A percentile compares a stretch with the other conserved stretches of the same genome.
Evolutionary conservation across 2,329 filamentous ascomycete species (phyloP).

Genomic region (Talaromyces amestolkiae): DNA sequence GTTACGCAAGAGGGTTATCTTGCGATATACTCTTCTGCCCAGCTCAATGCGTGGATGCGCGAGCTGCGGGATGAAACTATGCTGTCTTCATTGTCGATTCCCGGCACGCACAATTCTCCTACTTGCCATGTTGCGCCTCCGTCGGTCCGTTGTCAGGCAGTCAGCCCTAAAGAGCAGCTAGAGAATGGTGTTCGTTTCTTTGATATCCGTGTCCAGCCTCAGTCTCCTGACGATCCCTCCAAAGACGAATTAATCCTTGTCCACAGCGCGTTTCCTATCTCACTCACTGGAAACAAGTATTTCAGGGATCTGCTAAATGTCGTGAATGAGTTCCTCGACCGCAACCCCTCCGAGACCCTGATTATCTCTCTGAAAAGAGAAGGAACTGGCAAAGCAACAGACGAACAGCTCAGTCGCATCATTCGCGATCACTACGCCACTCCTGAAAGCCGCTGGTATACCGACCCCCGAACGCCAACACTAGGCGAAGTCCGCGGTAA

Average conservation of each 20-base stretch:
- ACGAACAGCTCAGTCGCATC: constrained; percentile 73
- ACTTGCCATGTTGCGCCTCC: constrained; percentile 81
- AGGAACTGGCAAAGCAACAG: constrained; percentile 75
- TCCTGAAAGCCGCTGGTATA: constrained; percentile 68
- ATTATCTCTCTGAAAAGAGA: constrained; percentile 90
- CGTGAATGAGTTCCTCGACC: constrained; percentile 71
- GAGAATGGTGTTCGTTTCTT: constrained; percentile 91
- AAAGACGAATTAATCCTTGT: constrained; percentile 75
- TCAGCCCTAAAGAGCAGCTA: constrained; percentile 72
- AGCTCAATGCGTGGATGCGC: constrained; percentile 76
- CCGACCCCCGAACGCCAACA: constrained; percentile 69
- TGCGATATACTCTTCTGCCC: constrained; percentile 67
- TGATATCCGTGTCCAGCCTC: constrained; percentile 77
- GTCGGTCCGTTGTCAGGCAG: constrained; percentile 89
- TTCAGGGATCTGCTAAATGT: constrained; percentile 70
- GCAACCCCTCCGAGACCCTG: constrained; percentile 76
- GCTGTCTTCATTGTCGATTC: constrained; percentile 79
- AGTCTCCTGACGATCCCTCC: constrained; percentile 54
- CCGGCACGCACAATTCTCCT: constrained; percentile 92
- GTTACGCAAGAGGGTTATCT: constrained; percentile 55
- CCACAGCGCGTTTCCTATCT: constrained; percentile 85
- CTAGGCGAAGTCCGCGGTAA: constrained; percentile 78
- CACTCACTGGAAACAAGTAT: constrained; percentile 75
- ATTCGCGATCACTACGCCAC: constrained; percentile 68
- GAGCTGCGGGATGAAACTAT: constrained; percentile 68